Percentiles rank a stretch among this genome's conserved stretches.
Evolutionary conservation across 2,329 filamentous ascomycete genomes (phyloP).

Genomic region (Onygena corvina): DNA sequence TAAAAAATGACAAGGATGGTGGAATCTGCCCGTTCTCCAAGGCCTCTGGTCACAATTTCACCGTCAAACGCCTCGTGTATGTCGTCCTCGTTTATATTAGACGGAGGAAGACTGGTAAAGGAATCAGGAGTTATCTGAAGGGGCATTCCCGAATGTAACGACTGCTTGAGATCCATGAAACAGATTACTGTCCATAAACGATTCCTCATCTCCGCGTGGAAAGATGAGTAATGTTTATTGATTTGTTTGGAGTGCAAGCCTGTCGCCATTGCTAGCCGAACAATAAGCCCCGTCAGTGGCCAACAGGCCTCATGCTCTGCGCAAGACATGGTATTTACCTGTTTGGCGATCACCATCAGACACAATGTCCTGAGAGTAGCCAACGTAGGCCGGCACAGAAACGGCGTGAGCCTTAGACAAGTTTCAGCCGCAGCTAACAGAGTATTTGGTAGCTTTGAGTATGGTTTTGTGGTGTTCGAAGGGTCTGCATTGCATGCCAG

Average conservation of each 20-base stretch:
- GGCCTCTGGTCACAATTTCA: not conserved
- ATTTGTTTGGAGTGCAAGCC: constrained; percentile 29
- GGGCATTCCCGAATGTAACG: constrained; percentile 27
- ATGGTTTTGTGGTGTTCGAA: constrained; percentile 5
- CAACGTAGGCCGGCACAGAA: constrained; percentile 13
- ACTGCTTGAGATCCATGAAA: constrained; percentile 29
- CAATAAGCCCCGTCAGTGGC: constrained; percentile 23
- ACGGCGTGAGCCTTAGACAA: constrained; percentile 16
- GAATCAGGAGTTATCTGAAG: constrained; percentile 26
- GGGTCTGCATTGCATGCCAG: not conserved
- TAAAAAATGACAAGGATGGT: constrained; percentile 1
- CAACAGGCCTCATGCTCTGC: constrained; percentile 17
- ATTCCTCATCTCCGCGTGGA: constrained; percentile 21
- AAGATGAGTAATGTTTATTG: constrained; percentile 13
- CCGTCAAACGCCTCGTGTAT: constrained; percentile 15
- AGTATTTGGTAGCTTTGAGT: constrained; percentile 7
- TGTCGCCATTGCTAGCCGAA: constrained; percentile 31
- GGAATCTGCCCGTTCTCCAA: constrained; percentile 1
- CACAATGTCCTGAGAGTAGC: constrained; percentile 15
- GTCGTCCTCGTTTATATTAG: constrained; percentile 34
- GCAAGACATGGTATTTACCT: constrained; percentile 14
- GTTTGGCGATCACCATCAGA: constrained; percentile 18
- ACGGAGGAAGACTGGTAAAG: constrained; percentile 29
- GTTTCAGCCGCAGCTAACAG: constrained; percentile 15
- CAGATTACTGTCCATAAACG: constrained; percentile 26